A percentile compares a stretch with the other conserved stretches of the same genome.
phyloP scores from a whole-genome alignment of 1,139 yeast species.

The Pichia sp. region DNA sequence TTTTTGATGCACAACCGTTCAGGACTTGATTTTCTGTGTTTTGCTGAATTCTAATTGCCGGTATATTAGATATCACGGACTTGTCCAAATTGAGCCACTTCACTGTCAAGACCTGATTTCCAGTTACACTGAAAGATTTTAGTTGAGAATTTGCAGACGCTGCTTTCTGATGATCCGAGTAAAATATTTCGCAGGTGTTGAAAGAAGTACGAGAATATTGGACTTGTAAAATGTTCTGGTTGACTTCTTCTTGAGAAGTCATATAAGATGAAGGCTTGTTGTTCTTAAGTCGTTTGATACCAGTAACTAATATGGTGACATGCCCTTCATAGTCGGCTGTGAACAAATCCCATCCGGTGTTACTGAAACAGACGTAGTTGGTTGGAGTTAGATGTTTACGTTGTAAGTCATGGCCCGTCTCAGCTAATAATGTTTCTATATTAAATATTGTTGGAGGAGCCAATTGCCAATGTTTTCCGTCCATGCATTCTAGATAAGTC shows the following conservation, averaged over 20 bases:
- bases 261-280: conserved; percentile 11
- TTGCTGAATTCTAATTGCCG: conserved; percentile 40
- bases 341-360: conserved; percentile 52
- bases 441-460: conserved; percentile 43
- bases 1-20: conserved; percentile 33
- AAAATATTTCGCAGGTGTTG: conserved; percentile 34
- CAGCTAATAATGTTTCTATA: conserved; percentile 3
- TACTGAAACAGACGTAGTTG: conserved; percentile 43
- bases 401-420: conserved; percentile 1
- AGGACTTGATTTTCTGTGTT: conserved; percentile 26
- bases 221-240: conserved; percentile 25
- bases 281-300: conserved; percentile 26
- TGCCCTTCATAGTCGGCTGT: conserved; percentile 48
- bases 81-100: conserved; percentile 72
- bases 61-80: conserved; percentile 51
- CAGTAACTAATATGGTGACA: conserved; percentile 42
- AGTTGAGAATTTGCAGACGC: conserved; percentile 16
- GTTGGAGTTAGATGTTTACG: conserved; percentile 8
- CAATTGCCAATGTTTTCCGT: conserved; percentile 64
- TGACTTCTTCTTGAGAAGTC: conserved; percentile 26
- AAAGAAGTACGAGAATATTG: conserved; percentile 34
- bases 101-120: conserved; percentile 46
- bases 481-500: conserved; percentile 59
- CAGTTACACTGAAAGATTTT: conserved; percentile 1
- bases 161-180: conserved; percentile 23